Percentiles rank a stretch among this genome's conserved stretches.
phyloP scores from a whole-genome alignment of 164 flowering plant genomes.

The Vitis rotundifolia region DNA sequence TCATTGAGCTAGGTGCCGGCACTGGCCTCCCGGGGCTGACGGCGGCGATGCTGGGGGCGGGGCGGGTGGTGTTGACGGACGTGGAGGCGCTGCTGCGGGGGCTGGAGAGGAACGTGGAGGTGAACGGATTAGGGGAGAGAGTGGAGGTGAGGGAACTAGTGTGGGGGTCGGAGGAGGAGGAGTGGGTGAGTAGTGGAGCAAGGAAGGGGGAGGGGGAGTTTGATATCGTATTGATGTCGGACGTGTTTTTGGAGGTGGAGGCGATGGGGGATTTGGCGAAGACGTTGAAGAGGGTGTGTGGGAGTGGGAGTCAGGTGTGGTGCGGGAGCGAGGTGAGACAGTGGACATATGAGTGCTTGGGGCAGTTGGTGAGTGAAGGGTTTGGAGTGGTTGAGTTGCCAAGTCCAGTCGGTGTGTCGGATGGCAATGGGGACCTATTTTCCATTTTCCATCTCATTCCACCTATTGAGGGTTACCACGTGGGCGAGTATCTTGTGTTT shows the following conservation, averaged over 20 bases:
- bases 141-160: constrained; percentile 33
- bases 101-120: constrained; percentile 34
- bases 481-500: neutral
- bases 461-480: neutral
- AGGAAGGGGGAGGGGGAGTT: constrained; percentile 19
- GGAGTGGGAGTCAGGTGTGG: constrained; percentile 28
- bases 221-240: constrained; percentile 46
- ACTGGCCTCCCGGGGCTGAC: constrained; percentile 48
- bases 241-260: constrained; percentile 38
- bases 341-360: constrained; percentile 27
- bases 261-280: constrained; percentile 34
- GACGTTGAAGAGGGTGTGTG: constrained; percentile 29
- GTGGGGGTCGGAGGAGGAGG: constrained; percentile 35
- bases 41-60: constrained; percentile 42
- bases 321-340: constrained; percentile 37
- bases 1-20: constrained; percentile 51
- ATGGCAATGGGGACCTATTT: constrained; percentile 5
- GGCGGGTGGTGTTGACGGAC: constrained; percentile 42
- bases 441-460: constrained; percentile 12
- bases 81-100: constrained; percentile 27
- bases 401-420: neutral
- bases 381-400: constrained; percentile 32
- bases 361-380: constrained; percentile 32
- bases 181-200: constrained; percentile 11
- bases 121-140: constrained; percentile 34